Evolutionary conservation across 2,329 filamentous ascomycete genomes (phyloP).

Genomic region (Emericellopsis cladophorae): DNA sequence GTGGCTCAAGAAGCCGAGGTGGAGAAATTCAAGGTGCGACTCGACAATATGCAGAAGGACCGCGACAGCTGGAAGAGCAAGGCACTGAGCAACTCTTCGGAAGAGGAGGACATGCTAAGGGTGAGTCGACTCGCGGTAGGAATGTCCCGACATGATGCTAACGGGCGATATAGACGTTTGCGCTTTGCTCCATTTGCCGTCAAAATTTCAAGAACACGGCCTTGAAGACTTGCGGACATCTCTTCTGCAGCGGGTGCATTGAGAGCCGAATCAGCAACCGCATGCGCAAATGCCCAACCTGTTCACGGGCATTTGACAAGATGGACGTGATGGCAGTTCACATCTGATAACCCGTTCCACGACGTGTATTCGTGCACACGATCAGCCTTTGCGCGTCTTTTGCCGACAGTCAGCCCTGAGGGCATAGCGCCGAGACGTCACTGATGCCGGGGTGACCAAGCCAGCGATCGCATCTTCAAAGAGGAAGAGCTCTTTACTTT

Average conservation of each 20-base stretch:
- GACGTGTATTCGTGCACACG: neutral
- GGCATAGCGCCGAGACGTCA: too few relatives aligned
- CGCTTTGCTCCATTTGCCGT: constrained; percentile 81
- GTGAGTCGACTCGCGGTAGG: constrained; percentile 39
- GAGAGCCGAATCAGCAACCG: constrained; percentile 81
- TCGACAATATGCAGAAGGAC: constrained; percentile 71
- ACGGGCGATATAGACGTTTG: constrained; percentile 18
- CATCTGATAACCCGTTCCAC: constrained; percentile 1
- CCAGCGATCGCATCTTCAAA: neutral
- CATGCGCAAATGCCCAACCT: constrained; percentile 90
- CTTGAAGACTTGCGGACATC: constrained; percentile 86
- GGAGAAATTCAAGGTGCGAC: constrained; percentile 64
- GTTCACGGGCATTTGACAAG: constrained; percentile 81
- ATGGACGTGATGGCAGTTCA: constrained; percentile 76
- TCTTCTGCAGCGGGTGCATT: constrained; percentile 85
- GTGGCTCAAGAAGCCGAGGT: constrained; percentile 59
- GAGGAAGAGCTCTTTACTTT: neutral
- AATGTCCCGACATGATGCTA: constrained; percentile 5
- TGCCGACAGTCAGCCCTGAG: too few relatives aligned
- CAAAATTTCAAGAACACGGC: constrained; percentile 89
- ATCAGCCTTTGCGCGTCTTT: too few relatives aligned
- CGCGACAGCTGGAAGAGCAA: constrained; percentile 79
- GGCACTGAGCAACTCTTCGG: constrained; percentile 65
- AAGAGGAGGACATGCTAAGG: constrained; percentile 74
- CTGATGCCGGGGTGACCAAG: too few relatives aligned